A percentile compares a stretch with the other conserved stretches of the same genome.
Evolutionary conservation across 805 yeast genomes (phyloP).

Genomic region (Myxozyma sirexii): DNA sequence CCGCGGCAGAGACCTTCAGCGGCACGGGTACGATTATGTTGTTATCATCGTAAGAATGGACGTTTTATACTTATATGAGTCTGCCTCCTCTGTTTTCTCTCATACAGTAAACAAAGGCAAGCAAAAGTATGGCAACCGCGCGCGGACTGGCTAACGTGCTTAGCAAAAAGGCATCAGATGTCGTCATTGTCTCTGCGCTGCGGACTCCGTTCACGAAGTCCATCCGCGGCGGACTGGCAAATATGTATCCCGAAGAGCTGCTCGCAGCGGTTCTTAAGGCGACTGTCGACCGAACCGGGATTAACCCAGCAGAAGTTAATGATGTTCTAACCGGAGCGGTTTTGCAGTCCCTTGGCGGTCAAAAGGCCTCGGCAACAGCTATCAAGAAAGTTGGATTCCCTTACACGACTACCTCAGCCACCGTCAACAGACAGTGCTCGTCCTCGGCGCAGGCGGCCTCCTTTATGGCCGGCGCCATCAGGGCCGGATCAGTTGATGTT

Average conservation of each 20-base stretch:
- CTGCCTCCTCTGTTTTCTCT: no score
- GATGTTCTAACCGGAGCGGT: constrained; percentile 48
- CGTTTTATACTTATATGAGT: no score
- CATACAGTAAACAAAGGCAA: no score
- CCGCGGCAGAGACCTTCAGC: no score
- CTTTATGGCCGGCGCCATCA: constrained; percentile 43
- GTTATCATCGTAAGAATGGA: no score
- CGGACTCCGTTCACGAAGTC: constrained; percentile 47
- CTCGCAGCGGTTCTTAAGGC: constrained; percentile 42
- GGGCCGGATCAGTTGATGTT: constrained; percentile 42
- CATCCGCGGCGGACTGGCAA: constrained; percentile 46
- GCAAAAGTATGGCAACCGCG: constrained; percentile 11
- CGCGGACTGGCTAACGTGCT: constrained; percentile 14
- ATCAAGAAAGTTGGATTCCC: constrained; percentile 45
- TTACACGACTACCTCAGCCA: constrained; percentile 44
- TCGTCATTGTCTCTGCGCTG: constrained; percentile 45
- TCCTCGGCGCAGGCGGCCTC: constrained; percentile 48
- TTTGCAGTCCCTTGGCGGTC: constrained; percentile 46
- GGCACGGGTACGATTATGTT: no score
- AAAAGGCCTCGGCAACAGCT: constrained; percentile 46
- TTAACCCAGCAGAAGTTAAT: constrained; percentile 41
- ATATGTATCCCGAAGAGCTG: constrained; percentile 45
- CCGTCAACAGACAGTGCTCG: constrained; percentile 48
- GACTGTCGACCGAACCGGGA: constrained; percentile 38
- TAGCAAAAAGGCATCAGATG: constrained; percentile 36